Evolutionary conservation across 2,329 filamentous ascomycete genomes (phyloP).

Genomic region (Paecilomyces variotii): DNA sequence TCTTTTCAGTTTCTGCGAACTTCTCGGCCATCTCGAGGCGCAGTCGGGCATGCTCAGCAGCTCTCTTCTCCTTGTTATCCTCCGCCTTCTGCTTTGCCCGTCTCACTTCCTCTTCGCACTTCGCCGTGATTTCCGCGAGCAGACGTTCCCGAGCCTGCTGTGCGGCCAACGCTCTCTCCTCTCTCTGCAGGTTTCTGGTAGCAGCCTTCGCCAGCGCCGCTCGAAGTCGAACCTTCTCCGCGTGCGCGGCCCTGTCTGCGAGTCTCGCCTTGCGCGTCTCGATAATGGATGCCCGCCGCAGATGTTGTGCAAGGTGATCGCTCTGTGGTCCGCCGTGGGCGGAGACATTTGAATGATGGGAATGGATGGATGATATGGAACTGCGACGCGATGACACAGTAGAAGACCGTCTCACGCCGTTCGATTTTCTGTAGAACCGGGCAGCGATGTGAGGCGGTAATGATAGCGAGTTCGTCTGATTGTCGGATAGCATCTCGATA

Average conservation of each 20-base stretch:
- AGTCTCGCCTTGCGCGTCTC: constrained; percentile 57
- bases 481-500: constrained; percentile 36
- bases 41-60: constrained; percentile 52
- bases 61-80: constrained; percentile 56
- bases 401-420: constrained; percentile 51
- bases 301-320: constrained; percentile 56
- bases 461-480: constrained; percentile 32
- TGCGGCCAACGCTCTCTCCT: constrained; percentile 56
- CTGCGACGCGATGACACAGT: constrained; percentile 56
- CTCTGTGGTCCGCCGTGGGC: constrained; percentile 44
- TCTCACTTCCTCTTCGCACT: constrained; percentile 58
- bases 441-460: constrained; percentile 56
- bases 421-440: constrained; percentile 51
- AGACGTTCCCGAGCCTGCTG: constrained; percentile 56
- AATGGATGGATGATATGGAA: constrained; percentile 57
- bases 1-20: constrained; percentile 54
- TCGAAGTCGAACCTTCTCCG: constrained; percentile 56
- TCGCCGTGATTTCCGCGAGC: constrained; percentile 56
- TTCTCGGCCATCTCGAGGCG: constrained; percentile 58
- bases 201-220: constrained; percentile 55
- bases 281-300: constrained; percentile 57
- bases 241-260: constrained; percentile 57
- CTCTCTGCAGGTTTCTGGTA: constrained; percentile 48
- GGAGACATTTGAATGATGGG: constrained; percentile 48
- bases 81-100: constrained; percentile 60